Evolutionary conservation across 805 yeast genomes (phyloP), one percentile per base, ranked within the genome.

Genomic region (Myxozyma vanderwaltii): DNA sequence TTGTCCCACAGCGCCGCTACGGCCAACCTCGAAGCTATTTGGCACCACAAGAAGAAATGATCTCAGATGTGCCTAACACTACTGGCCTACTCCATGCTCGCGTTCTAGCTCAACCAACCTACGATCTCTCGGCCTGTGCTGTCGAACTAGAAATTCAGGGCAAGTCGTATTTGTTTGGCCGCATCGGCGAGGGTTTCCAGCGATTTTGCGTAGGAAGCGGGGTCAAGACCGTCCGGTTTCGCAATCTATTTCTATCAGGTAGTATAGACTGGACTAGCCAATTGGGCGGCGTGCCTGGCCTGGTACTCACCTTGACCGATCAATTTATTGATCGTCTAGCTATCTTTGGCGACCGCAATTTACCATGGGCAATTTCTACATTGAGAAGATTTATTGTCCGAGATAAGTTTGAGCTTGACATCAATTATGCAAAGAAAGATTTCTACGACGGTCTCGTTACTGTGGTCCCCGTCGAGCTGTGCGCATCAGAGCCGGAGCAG

Each of bases 231-330:
- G 78, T 85, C 1, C 85, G 82, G 62, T 72, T 89, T 33, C 78
- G 81, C 49, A 82, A 84, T 38, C 75, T 92, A 3, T 91, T 89
- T 68, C 69, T 94, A 3, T 85, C 96, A 0, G 99, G 99, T 2
- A 76, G 76, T n/a, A 62, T 88, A 10, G 73, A 80, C 54, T 92
- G 97, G 97, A 29, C 49, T 4, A 71, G 80, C 4, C 79, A 86
- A n/a, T 75, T 90, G 1, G 89, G 96, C n/a, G 99, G 99, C 0
- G 72, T 92, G 5, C 97, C 98, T 0, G 99, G 99, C 0, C 75
- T 89, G 67, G 82, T 92, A 50, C 75, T 92, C 51, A 89, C 97
- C 0, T 77, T 88, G 13, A 84, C 89, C 57, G 97, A 90, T 66
- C 88, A 89, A 66, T 91, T 90, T 1, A 78, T 80, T 62, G 79